Base-by-base conservation (phyloP, 1,284 basidiomycete genomes). In the Coniferiporia sulphurascens region DNA sequence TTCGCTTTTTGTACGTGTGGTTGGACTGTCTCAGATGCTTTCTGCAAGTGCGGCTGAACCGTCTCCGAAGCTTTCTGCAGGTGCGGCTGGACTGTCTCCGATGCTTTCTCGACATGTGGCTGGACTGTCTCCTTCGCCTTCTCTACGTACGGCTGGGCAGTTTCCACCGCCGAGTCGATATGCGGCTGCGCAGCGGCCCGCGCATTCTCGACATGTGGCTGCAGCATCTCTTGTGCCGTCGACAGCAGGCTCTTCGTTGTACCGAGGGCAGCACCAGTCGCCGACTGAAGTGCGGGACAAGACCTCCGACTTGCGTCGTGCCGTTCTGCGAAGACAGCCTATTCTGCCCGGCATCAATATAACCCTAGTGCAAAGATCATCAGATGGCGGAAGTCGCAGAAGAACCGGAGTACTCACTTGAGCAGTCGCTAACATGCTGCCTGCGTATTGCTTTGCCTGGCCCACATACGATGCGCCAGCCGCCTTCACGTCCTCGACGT, bases 401-500 rank as follows among this genome's bases (percentile, higher is more conserved):
- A 45, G 49, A 27, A 3, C 12, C 21, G 53, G 12, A 48, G 38
- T 17, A 68, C 73, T 21, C 63, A 83, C 84, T 73, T 81, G 79
- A 15, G 81, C 83, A 48, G 80, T 78, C n/a, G 75, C 68, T 5
- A 83, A 61, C 0, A 78, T 80, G 53, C 66, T 72, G 7, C 69
- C 70, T 0, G 78, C 81, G 2, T 82, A 54, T 15, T 67, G 69
- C 70, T 80, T 84, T 2, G 79, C 83, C 64, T 82, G 78, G 19
- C 81, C 77, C 4, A 85, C 69, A 65, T 83, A 83, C 0, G 71
- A 73, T 45, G 71, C 73, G 34, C 77, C 76, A 2, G 74, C 65
- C 2, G 72, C 74, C 63, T 78, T 78, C 0, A 74, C 75, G 10
- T 71, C 70, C 13, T 78, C 72, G 2, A 86, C 73, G 61, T 81